These are phyloP conservation scores for Penicillium sp. DNA, from an alignment of 2,329 filamentous ascomycete species.

Conservation along the genomic window DNA sequence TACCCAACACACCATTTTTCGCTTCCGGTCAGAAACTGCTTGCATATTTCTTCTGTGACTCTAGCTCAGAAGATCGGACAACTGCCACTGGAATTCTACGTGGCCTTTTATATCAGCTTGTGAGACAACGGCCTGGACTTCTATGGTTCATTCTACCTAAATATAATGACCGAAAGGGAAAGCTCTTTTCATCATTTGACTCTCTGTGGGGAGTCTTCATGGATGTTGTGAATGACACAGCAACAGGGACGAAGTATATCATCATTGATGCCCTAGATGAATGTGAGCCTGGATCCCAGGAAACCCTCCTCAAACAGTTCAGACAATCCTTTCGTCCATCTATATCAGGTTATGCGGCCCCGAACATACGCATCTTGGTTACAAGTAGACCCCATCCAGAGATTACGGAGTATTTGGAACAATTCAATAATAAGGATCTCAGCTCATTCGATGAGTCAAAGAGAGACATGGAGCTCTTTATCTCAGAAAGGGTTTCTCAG, in stretches of 20 bases:
- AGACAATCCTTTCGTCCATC: not conserved
- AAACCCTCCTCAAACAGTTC: not conserved
- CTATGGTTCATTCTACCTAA: not conserved
- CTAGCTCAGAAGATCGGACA: not conserved
- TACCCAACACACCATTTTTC: not conserved
- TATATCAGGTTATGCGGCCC: not conserved
- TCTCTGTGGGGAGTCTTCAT: not conserved
- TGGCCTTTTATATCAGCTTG: not conserved
- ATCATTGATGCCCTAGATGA: constrained; percentile 7
- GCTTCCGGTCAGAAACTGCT: not conserved
- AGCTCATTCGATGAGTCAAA: not conserved
- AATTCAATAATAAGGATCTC: not conserved
- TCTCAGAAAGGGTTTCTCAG: not conserved
- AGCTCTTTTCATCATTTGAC: not conserved
- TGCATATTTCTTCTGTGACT: constrained; percentile 2
- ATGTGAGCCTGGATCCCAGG: not conserved
- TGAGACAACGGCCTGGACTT: not conserved
- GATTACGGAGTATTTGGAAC: not conserved
- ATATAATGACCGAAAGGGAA: not conserved
- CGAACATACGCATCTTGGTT: not conserved
- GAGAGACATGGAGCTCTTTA: not conserved
- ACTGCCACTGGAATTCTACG: not conserved
- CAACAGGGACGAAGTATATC: not conserved
- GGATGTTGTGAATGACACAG: not conserved
- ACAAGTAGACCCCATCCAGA: constrained; percentile 1